Evolutionary conservation across 495 filamentous ascomycete species (phyloP), one percentile per base, ranked within the genome.

Genomic region (Glutinoglossum americanum): DNA sequence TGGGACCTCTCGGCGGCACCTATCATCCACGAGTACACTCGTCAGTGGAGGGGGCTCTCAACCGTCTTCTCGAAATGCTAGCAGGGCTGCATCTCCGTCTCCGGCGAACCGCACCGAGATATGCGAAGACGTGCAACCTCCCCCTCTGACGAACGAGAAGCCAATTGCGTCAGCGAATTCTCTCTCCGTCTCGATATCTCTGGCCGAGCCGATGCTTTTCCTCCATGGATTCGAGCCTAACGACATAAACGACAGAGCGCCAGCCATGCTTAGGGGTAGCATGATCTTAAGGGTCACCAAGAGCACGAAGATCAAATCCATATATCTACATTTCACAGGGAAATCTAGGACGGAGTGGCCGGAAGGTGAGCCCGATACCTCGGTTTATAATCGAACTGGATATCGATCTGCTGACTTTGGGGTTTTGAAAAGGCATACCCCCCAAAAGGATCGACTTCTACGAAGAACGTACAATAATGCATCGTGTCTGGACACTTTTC

Each of bases 331-430:
- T 62, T 89, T 98, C 62, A 76, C 80, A 30, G 92, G 90, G 19
- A 83, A 82, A 65, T 83, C 88, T 1, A 80, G 83, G 60, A 98
- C 92, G 0, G 88, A 94, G 65, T 98, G 92, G 92, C 92, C 93
- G 23, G 92, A 98, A 74, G 92, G 83, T 85, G 70, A 26, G 67
- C 54, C 51, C 44, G 59, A 53, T 6, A 17, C 28, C 37, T 17
- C 13, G 1, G 13, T 3, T 49, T 1, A 51, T 23, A 13, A 45
- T 23, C 41, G 19, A 21, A 45, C n/a, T 45, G 19, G 10, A 21
- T 11, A 21, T 23, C 17, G 3, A 45, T 45, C 41, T 21, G n/a
- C 41, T 45, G n/a, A 45, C 41, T 23, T 23, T 21, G 3, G 41
- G 45, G 61, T n/a, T 13, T 21, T 37, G 51, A 51, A 4, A 59